These are phyloP conservation scores for Spathaspora arborariae DNA, from an alignment of 805 yeast genomes.

Conservation along the genomic window DNA sequence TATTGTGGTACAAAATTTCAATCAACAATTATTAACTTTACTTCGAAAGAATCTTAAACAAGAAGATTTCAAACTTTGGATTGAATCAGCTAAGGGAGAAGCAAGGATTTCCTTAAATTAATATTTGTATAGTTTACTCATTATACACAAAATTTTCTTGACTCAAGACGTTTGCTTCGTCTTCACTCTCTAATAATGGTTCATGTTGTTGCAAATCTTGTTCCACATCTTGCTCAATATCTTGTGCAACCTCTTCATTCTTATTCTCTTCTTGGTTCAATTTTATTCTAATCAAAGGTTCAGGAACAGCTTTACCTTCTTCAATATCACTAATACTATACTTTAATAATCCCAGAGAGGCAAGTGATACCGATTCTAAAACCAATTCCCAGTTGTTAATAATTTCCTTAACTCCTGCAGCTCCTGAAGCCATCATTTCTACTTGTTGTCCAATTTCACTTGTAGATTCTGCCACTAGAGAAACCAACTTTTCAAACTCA, in stretches of 20 bases:
- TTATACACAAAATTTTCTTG: not conserved
- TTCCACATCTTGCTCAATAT: slow-evolving; percentile 3
- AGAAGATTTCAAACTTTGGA: slow-evolving; percentile 11
- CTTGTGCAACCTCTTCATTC: slow-evolving; percentile 6
- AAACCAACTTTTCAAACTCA: slow-evolving; percentile 46
- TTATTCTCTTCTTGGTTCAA: slow-evolving; percentile 31
- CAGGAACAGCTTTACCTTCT: slow-evolving; percentile 48
- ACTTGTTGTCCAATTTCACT: slow-evolving; percentile 47
- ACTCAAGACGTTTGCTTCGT: not conserved
- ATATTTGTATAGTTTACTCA: not conserved
- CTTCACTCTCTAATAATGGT: slow-evolving; percentile 4
- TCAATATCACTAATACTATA: slow-evolving; percentile 39
- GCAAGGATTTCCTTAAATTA: slow-evolving; percentile 10
- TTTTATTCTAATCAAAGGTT: slow-evolving; percentile 58
- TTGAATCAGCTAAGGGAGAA: slow-evolving; percentile 20
- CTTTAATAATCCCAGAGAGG: slow-evolving; percentile 47
- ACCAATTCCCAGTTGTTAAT: slow-evolving; percentile 66
- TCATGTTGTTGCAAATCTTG: no score
- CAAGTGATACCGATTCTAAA: slow-evolving; percentile 56
- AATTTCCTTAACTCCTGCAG: slow-evolving; percentile 55
- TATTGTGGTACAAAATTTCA: slow-evolving; percentile 8
- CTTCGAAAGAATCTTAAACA: slow-evolving; percentile 3
- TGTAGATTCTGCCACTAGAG: slow-evolving; percentile 42
- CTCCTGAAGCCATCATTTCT: slow-evolving; percentile 49
- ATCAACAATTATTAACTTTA: not conserved